Percentiles rank a stretch among this genome's conserved stretches.
These are phyloP conservation scores for Strigomonas culicis DNA, from an alignment of 208 protist species.

Conservation along the genomic window DNA sequence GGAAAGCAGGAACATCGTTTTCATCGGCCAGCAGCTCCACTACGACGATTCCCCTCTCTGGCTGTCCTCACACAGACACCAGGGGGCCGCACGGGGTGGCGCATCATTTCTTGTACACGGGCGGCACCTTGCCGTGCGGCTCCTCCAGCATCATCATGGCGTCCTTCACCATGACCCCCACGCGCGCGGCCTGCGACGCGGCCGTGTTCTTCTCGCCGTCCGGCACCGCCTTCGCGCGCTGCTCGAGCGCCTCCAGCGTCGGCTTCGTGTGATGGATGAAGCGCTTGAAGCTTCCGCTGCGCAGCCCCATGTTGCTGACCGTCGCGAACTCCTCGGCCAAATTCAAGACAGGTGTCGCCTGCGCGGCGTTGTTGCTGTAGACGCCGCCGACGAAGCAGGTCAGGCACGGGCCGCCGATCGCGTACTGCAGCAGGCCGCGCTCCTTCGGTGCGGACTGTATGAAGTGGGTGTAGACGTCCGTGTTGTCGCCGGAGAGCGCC, in stretches of 20 bases:
- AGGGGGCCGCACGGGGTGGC: too few relatives aligned
- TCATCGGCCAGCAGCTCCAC: too few relatives aligned
- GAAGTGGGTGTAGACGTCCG: constrained; percentile 22
- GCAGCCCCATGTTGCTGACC: constrained; percentile 29
- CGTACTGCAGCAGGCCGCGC: constrained; percentile 36
- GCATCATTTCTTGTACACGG: constrained; percentile 35
- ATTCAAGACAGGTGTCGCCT: constrained; percentile 21
- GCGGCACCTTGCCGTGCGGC: constrained; percentile 28
- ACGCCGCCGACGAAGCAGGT: constrained; percentile 43
- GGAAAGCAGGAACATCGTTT: not conserved
- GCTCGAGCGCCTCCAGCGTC: constrained; percentile 28
- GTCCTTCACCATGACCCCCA: constrained; percentile 45
- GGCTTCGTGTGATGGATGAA: constrained; percentile 41
- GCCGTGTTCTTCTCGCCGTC: constrained; percentile 22
- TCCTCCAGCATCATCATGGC: constrained; percentile 35
- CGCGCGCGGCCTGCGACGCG: constrained; percentile 17
- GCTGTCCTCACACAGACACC: too few relatives aligned
- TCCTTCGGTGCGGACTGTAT: constrained; percentile 20
- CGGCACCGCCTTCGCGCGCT: constrained; percentile 15
- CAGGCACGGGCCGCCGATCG: constrained; percentile 47
- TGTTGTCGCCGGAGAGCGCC: constrained; percentile 25
- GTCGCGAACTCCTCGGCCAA: constrained; percentile 22
- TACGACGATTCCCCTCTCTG: too few relatives aligned
- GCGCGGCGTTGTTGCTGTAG: constrained; percentile 15
- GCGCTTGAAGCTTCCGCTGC: constrained; percentile 35